phyloP scores from a whole-genome alignment of 805 yeast species.

The Vanderwaltozyma tropicalis region DNA sequence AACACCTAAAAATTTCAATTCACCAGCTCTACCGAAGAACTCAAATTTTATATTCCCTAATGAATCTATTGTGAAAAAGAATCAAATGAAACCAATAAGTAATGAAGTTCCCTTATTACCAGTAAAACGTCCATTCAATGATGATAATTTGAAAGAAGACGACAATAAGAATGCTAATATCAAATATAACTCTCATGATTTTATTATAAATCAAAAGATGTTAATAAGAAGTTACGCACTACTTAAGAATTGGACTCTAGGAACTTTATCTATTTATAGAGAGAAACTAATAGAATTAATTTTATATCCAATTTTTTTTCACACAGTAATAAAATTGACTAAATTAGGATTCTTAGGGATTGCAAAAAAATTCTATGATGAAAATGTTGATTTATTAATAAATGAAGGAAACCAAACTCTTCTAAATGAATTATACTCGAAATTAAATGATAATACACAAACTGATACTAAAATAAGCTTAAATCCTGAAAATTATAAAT shows the following conservation, averaged over 20 bases:
- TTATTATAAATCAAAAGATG: neutral
- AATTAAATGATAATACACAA: neutral
- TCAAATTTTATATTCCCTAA: slow-evolving; percentile 15
- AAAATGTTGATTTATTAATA: neutral
- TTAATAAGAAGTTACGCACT: slow-evolving; percentile 59
- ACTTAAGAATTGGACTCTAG: slow-evolving; percentile 79
- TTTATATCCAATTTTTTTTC: slow-evolving; percentile 55
- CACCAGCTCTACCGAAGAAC: slow-evolving; percentile 38
- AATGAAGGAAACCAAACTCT: neutral
- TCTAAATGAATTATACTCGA: neutral
- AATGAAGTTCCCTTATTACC: slow-evolving; percentile 18
- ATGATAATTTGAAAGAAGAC: neutral
- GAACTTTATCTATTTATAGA: slow-evolving; percentile 80
- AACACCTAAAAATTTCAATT: slow-evolving; percentile 39
- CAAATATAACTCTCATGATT: neutral
- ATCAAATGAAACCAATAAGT: slow-evolving; percentile 24
- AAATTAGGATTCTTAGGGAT: neutral
- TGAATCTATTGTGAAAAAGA: slow-evolving; percentile 2
- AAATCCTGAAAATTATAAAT: neutral
- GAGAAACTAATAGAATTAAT: slow-evolving; percentile 68
- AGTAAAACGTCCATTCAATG: slow-evolving; percentile 21
- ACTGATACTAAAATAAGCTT: neutral
- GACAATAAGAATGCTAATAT: neutral
- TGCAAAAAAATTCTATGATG: neutral
- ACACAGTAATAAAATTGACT: neutral